Base-by-base conservation (phyloP, 2,329 filamentous ascomycete genomes). In the Cadophora gregata region DNA sequence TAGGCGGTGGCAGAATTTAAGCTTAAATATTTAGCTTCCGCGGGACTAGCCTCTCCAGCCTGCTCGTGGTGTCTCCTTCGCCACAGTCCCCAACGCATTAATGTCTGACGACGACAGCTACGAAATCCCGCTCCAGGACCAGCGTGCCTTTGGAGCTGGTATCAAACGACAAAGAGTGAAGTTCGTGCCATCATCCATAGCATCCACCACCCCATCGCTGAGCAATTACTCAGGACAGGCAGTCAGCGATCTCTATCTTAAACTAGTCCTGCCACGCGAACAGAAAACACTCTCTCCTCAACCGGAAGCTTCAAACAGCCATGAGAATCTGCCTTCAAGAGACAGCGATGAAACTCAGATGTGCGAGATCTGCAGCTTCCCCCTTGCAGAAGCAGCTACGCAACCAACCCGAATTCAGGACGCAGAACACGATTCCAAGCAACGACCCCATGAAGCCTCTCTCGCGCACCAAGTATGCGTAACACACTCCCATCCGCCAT, bases 381-480 rank as follows among this genome's bases (percentile, higher is more conserved):
- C 86, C 5, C 66, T 88, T 36, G 70, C 72, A 47, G 38, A 25
- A 24, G 66, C 58, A 25, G 27, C 29, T 16, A 21, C 42, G 5
- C 12, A 47, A 29, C 36, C 21, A 59, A 10, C 36, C 8, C 55
- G 25, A 27, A 48, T 9, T 21, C 31, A 25, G 16, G 48, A 50
- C 10, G 36, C 50, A 36, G 42, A 53, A 45, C 21, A 73, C 16
- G 48, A 3, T 77, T 77, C 71, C 73, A 74, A 58, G 53, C 12
- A 14, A 62, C 68, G 61, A 68, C 75, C 60, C 36, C 90, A 91
- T 76, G 86, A 88, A 73, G 81, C 84, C 29, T 89, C 86, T 36
- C 83, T 92, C 63, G 88, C 88, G 7, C 92, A 94, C 74, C 91
- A 93, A 79, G 84, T 91, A 45, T 88, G 86, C 68, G 81, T 93